Evolutionary conservation across 208 protist species (phyloP), one percentile per base, ranked within the genome.

Genomic region (Crithidia expoeki): DNA sequence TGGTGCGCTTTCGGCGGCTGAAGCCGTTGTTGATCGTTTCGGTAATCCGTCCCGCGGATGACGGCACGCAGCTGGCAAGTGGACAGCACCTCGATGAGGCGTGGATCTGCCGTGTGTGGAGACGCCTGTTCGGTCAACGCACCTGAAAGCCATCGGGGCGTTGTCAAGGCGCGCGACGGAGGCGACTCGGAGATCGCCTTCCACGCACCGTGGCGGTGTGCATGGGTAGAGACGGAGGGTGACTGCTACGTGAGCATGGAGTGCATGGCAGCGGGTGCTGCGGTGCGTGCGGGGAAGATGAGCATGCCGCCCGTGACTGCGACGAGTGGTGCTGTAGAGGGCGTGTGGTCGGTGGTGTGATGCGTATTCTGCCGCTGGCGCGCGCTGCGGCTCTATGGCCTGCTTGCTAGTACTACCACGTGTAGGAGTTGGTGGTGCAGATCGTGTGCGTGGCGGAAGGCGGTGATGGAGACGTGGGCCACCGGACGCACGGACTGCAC

Each of bases 41-140:
- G 5, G 61, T 74, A 21, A 28, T 81, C 12, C 65, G 70, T 21
- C 70, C 63, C 16, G 53, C 38, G 19, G 12, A 68, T 60, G 77
- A 71, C 76, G 21, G 27, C 16, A 28, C 16, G 17, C 53, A 23
- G 23, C 65, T 76, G 5, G 69, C 68, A n/a, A 63, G 76, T 28
- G 69, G 63, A 0, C 76, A 74, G 66, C 70, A 77, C 71, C 71
- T 68, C 42, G 64, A 81, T 28, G 76, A 72, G 21, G 70, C 76
- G 19, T 59, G 70, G 28, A 77, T 81, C 59, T 50, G 76, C 9
- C 51, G 64, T 12, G 64, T 12, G 66, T 74, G 12, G 70, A 81
- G 60, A 55, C 40, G 62, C 25, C 46, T 6, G 30, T 40, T 27
- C 38, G 44, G 47, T 69, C 64, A 69, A 53, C 57, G 12, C n/a